phyloP scores from a whole-genome alignment of 2,329 filamentous ascomycete genomes.

The Cladosporium austrohemisphaericum region DNA sequence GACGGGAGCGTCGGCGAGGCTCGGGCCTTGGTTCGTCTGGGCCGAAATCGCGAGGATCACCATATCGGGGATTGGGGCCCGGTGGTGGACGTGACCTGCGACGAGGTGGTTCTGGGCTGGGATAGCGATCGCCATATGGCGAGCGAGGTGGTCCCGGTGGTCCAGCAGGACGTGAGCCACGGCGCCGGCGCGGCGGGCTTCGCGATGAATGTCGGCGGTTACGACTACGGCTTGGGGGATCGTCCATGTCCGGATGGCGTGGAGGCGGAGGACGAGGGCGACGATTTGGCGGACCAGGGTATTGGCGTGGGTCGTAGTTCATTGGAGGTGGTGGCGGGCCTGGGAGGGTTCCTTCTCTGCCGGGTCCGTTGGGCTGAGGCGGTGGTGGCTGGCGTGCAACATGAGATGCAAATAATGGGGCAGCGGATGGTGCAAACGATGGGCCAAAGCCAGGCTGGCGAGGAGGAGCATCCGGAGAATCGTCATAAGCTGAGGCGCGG shows the following conservation, averaged over 20 bases:
- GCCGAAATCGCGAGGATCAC: slow-evolving; percentile 7
- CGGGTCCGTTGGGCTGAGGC: neutral
- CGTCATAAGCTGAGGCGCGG: slow-evolving; percentile 19
- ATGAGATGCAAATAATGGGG: slow-evolving; percentile 46
- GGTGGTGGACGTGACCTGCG: slow-evolving; percentile 5
- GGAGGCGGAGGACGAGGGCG: slow-evolving; percentile 11
- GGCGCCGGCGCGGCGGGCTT: slow-evolving; percentile 9
- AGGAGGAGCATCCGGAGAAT: slow-evolving; percentile 20
- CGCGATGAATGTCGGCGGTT: neutral
- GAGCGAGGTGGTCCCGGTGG: slow-evolving; percentile 8
- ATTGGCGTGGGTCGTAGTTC: slow-evolving; percentile 16
- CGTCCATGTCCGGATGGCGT: slow-evolving; percentile 5
- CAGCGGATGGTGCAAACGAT: slow-evolving; percentile 43
- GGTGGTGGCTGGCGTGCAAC: slow-evolving; percentile 33
- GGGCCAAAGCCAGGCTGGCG: slow-evolving; percentile 22
- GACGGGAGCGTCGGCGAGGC: slow-evolving; percentile 7
- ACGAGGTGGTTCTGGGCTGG: neutral
- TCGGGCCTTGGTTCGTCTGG: neutral
- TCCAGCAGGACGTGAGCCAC: neutral
- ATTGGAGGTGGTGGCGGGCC: slow-evolving; percentile 1
- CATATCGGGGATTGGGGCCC: neutral
- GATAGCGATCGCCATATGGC: slow-evolving; percentile 8
- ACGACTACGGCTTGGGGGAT: slow-evolving; percentile 3
- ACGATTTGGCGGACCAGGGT: slow-evolving; percentile 11
- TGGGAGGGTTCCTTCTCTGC: slow-evolving; percentile 15